Evolutionary conservation across 768 basidiomycete genomes (phyloP).

Genomic region (Russula dissimulans): DNA sequence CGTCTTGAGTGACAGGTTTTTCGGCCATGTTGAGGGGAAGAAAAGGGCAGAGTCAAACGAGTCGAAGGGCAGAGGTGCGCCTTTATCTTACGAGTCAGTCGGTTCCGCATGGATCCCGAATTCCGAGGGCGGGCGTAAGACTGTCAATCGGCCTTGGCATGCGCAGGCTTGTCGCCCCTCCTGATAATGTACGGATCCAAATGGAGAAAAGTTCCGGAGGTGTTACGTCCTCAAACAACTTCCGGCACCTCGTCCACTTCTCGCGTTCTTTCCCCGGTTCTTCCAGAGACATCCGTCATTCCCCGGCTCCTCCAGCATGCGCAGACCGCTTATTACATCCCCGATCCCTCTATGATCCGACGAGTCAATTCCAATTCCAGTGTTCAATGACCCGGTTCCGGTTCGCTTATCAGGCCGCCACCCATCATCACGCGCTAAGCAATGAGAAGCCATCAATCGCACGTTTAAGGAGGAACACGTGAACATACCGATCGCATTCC

Average conservation of each 20-base stretch:
- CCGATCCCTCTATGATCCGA: background rate
- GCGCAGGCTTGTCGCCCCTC: too few relatives aligned
- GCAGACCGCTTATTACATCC: background rate
- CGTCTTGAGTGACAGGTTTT: background rate
- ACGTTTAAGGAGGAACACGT: too few relatives aligned
- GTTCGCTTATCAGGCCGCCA: too few relatives aligned
- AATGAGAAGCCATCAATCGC: too few relatives aligned
- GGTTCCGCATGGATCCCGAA: too few relatives aligned
- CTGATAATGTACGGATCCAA: too few relatives aligned
- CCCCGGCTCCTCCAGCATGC: background rate
- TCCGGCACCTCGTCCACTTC: background rate
- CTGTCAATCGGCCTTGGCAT: too few relatives aligned
- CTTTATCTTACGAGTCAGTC: background rate
- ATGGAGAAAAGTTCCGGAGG: too few relatives aligned
- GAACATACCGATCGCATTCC: background rate
- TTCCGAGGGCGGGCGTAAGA: too few relatives aligned
- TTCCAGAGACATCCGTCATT: background rate
- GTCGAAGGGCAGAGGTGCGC: background rate
- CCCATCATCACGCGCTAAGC: background rate
- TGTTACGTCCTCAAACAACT: background rate
- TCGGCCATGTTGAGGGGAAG: background rate
- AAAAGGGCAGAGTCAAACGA: too few relatives aligned
- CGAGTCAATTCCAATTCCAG: too few relatives aligned
- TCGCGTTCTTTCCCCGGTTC: background rate
- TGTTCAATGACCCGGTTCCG: too few relatives aligned